Evolutionary conservation across 2,329 filamentous ascomycete species (phyloP), one percentile per base, ranked within the genome.

Genomic region (Cercospora citrullina): DNA sequence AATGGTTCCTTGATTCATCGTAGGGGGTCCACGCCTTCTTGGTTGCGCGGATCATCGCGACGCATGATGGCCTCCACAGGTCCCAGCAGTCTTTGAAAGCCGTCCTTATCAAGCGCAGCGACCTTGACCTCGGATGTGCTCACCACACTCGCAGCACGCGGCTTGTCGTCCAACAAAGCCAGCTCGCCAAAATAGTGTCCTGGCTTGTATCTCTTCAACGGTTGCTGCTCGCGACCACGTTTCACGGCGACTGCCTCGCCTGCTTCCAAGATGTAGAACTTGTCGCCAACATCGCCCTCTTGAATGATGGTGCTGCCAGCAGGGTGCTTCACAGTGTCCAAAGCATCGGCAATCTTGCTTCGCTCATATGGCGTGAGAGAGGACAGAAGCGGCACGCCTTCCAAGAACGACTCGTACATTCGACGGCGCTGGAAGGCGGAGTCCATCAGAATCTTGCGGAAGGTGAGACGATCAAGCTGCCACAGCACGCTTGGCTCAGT

Each of bases 151-250:
- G 95, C 95, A 42, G 94, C 94, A 77, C 95, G 90, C 8, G 95
- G 95, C 64, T 93, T 92, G 77, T 99, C 94, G 74, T 98, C 96
- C 73, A 98, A 85, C 77, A 99, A 82, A 6, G 95, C 95, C 69
- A 99, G 85, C 81, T 99, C 95, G 70, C 95, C 95, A 81, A 99
- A 99, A 84, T 95, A 99, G 77, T 97, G 95, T 31, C 95, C 95
- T 81, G 96, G 95, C 71, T 85, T 86, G 80, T 98, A 98, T 64
- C 88, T 85, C 77, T 93, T 92, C 71, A 98, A 90, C 2, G 90
- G 85, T 68, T 87, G 84, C 23, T 88, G 84, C 23, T 89, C 84
- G 18, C 85, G 82, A 45, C 90, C 92, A n/a, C 87, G 84, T 82
- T 94, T 97, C 84, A 88, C 93, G 1, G 93, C 94, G 73, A 93